Base-by-base conservation (phyloP, 2,329 filamentous ascomycete genomes). In the Alternaria ventricosa region DNA sequence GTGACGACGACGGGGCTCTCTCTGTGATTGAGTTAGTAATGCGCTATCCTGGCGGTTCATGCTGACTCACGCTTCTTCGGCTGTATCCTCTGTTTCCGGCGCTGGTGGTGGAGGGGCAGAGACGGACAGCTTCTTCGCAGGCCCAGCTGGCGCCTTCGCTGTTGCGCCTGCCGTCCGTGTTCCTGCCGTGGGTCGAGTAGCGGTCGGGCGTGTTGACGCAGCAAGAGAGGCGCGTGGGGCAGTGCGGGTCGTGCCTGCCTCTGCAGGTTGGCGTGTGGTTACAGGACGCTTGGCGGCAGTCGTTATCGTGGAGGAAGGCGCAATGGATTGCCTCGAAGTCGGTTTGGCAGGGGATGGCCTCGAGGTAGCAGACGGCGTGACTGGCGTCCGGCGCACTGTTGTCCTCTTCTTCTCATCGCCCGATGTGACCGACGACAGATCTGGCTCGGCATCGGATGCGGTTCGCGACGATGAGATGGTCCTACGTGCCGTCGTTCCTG, bases 381-480 rank as follows among this genome's bases (percentile, higher is more conserved):
- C 63, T 5, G 75, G 66, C 30, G 73, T 74, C 55, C 75, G 65
- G 53, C 76, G 76, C 49, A 67, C 69, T 9, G 74, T 41, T 4
- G 75, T 67, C 62, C 73, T 77, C 71, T 71, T 78, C 67, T 75
- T 78, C 69, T 79, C 77, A 45, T 79, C 77, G 2, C 76, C 77
- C 5, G 77, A 79, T 6, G 76, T 77, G 30, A 79, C 62, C 15
- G 77, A 77, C 5, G 75, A 69, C 11, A 77, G 59, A 10, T 78
- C 77, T 56, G 75, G 75, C 64, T 79, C 77, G 3, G 70, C 73
- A 63, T 79, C 76, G 3, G 73, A 67, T 1, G 69, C 60, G 8
- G 71, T 55, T 41, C 69, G 74, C 41, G 74, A 67, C 3, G 70
- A 63, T 60, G 71, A 49, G 6, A 68, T 67, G 1, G 74, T 64